Conservation (phyloP, 768 basidiomycete genomes). For the Roridomyces roridus region DNA sequence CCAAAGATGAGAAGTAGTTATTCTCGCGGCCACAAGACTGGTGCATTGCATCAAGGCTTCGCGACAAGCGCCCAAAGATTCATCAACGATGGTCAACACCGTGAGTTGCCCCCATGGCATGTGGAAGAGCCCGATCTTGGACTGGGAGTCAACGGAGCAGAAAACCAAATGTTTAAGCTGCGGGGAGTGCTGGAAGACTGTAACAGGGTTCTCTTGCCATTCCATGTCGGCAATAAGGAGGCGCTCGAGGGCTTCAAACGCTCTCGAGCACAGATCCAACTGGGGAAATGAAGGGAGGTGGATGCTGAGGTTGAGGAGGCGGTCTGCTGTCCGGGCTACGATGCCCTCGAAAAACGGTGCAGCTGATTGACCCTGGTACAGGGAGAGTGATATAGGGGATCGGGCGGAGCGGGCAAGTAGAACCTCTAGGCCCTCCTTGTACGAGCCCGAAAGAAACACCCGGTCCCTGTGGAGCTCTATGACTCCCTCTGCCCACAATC, state of each 20-base stretch:
- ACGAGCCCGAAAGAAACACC: not conserved
- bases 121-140: not conserved
- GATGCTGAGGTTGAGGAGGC: not conserved
- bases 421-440: not conserved
- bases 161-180: not conserved
- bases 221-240: not conserved
- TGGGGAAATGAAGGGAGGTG: not conserved
- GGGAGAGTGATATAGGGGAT: not conserved
- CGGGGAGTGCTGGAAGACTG: constrained; percentile 1
- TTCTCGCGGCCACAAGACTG: not conserved
- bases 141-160: not conserved
- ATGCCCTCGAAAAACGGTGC: not conserved
- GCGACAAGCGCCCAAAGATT: not conserved
- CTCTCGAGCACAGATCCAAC: not conserved
- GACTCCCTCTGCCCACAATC: no score
- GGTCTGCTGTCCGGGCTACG: not conserved
- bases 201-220: not conserved
- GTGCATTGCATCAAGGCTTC: constrained; percentile 2
- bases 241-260: not conserved
- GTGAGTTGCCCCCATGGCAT: constrained; percentile 9
- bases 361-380: not conserved
- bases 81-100: not conserved
- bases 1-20: not conserved
- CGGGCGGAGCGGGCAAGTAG: not conserved
- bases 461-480: no score